Evolutionary conservation across 805 yeast species (phyloP), one percentile per base, ranked within the genome.

Genomic region (Nakazawaea wickerhamii): DNA sequence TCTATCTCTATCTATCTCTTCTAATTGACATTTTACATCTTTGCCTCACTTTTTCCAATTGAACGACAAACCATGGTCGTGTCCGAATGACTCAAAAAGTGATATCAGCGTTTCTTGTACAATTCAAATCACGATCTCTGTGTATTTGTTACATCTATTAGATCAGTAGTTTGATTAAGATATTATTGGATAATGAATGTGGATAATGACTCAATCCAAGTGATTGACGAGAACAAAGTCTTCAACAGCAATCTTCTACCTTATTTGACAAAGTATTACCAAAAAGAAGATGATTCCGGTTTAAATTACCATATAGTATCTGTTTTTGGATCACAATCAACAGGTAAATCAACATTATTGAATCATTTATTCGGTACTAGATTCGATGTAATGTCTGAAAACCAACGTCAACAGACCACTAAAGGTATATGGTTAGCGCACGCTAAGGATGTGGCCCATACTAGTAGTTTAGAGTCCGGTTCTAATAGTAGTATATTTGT

Each of bases 281-380:
- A 47, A n/a, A 40, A 50, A 1, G 22, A 28, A 1, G 54, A 55
- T 35, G 68, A 68, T 33, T 68, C 72, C 11, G 95, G 90, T 0
- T 65, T 83, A 43, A 71, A 82, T 52, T 90, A 91, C 65, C 96
- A 93, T 60, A 79, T 93, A 15, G 86, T 93, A 3, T 82, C 98
- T 0, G 99, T 93, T 30, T 93, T 93, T 68, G 99, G 99, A 4
- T 88, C 96, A 1, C 99, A 93, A 59, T 84, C 95, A 3, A 89
- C 97, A 4, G 99, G 99, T 41, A 93, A 93, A 63, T 88, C 96
- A 2, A 93, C 99, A 1, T 70, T 93, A 45, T 71, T 93, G 54
- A 93, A 93, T 64, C 77, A 79, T 34, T 64, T 93, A 44, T 93
- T 93, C 65, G 84, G 84, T 49, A 93, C 98, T 8, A 64, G 73